These are phyloP conservation scores for Lecanosticta acicola DNA, from an alignment of 2,329 filamentous ascomycete genomes.

Conservation along the genomic window DNA sequence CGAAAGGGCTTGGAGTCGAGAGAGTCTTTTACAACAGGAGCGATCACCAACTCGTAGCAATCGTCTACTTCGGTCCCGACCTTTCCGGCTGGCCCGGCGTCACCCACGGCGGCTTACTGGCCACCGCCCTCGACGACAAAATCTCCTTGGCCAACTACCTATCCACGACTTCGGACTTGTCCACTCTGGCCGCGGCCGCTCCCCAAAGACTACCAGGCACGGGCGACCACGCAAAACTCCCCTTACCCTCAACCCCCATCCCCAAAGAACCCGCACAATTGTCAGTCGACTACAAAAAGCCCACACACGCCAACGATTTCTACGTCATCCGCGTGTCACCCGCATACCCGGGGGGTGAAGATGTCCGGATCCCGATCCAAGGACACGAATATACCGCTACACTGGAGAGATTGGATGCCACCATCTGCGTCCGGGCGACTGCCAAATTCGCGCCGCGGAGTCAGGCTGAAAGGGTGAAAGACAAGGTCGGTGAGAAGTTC, in stretches of 20 bases:
- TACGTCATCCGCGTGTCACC: slow-evolving; percentile 55
- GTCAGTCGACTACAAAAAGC: slow-evolving; percentile 56
- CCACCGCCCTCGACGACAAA: slow-evolving; percentile 64
- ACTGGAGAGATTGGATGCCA: slow-evolving; percentile 51
- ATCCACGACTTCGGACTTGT: slow-evolving; percentile 30
- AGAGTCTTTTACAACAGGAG: slow-evolving; percentile 58
- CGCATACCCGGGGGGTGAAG: slow-evolving; percentile 16
- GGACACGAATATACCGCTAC: slow-evolving; percentile 47
- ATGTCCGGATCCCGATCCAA: slow-evolving; percentile 20
- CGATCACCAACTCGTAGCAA: slow-evolving; percentile 54
- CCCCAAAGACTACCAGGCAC: slow-evolving; percentile 30
- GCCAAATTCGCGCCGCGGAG: slow-evolving; percentile 25
- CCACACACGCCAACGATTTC: slow-evolving; percentile 55
- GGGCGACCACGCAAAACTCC: slow-evolving; percentile 30
- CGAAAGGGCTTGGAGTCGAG: slow-evolving; percentile 46
- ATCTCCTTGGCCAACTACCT: slow-evolving; percentile 60
- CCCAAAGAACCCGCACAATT: slow-evolving; percentile 35
- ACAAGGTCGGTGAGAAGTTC: slow-evolving; percentile 19
- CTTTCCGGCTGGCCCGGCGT: slow-evolving; percentile 65
- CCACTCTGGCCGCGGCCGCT: slow-evolving; percentile 21
- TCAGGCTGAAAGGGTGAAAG: slow-evolving; percentile 17
- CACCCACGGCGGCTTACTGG: slow-evolving; percentile 65
- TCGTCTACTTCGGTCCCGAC: slow-evolving; percentile 64
- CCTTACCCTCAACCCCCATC: slow-evolving; percentile 7
- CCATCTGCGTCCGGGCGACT: slow-evolving; percentile 52